phyloP scores from a whole-genome alignment of 2,329 filamentous ascomycete species.

The Clonostachys byssicola region DNA sequence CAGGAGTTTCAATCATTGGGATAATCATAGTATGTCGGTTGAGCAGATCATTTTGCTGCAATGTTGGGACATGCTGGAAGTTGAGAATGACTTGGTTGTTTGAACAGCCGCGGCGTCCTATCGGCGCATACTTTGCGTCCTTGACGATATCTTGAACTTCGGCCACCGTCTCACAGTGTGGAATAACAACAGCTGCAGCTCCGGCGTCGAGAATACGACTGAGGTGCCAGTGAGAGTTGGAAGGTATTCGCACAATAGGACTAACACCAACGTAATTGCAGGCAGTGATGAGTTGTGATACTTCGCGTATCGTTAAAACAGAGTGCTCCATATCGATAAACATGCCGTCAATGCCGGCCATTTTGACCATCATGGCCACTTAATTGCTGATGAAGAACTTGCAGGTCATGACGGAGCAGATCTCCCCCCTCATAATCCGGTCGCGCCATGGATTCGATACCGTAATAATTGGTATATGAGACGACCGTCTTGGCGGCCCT shows the following conservation, averaged over 20 bases:
- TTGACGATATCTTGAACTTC: constrained; percentile 11
- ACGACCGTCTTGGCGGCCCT: no score
- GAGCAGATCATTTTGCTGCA: constrained; percentile 9
- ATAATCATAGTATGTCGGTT: constrained; percentile 12
- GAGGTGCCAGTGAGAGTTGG: constrained; percentile 19
- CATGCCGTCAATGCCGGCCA: constrained; percentile 20
- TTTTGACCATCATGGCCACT: constrained; percentile 20
- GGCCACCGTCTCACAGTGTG: constrained; percentile 7
- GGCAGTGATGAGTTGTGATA: constrained; percentile 15
- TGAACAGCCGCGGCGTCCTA: constrained; percentile 11
- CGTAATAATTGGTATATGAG: no score
- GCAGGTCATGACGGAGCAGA: constrained; percentile 17
- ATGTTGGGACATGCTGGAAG: constrained; percentile 5
- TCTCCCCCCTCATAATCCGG: constrained; percentile 6
- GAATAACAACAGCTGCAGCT: constrained; percentile 14
- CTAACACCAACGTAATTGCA: constrained; percentile 15
- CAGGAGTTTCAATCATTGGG: constrained; percentile 17
- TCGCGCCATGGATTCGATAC: constrained; percentile 2
- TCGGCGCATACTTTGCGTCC: constrained; percentile 14
- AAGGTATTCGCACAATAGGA: constrained; percentile 21
- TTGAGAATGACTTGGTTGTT: constrained; percentile 11
- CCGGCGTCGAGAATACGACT: constrained; percentile 20
- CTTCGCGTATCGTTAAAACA: constrained; percentile 14
- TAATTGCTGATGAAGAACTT: constrained; percentile 11
- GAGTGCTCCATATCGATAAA: constrained; percentile 30